phyloP scores from a whole-genome alignment of 306 rosid genomes.

The Lathyrus tuberosus region DNA sequence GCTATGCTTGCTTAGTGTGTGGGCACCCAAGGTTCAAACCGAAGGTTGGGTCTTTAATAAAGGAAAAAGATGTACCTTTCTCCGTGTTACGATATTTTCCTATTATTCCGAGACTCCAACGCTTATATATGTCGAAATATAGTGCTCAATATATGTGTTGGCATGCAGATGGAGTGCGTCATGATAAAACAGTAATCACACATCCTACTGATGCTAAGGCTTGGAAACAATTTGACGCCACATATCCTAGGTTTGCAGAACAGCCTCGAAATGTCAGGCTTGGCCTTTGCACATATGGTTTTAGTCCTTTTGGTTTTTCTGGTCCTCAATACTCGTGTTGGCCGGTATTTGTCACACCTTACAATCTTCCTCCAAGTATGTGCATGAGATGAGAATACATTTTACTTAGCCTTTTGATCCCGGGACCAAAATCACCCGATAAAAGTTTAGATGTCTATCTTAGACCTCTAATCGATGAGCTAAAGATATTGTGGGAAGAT shows the following conservation, averaged over 20 bases:
- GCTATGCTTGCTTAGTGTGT: too few species aligned
- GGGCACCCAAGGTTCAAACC: too few species aligned
- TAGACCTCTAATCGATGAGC: background rate
- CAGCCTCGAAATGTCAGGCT: background rate
- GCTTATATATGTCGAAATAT: background rate
- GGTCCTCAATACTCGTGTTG: background rate
- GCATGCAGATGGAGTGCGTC: slow-evolving; percentile 17
- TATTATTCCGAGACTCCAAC: background rate
- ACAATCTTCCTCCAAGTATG: slow-evolving; percentile 3
- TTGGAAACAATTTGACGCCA: slow-evolving; percentile 1
- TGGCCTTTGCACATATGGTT: slow-evolving; percentile 1
- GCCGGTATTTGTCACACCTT: background rate
- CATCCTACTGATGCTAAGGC: background rate
- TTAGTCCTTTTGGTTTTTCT: background rate
- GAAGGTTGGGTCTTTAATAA: too few species aligned
- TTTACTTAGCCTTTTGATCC: background rate
- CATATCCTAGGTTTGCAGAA: background rate
- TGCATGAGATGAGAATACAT: slow-evolving; percentile 9
- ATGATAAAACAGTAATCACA: background rate
- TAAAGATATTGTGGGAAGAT: background rate
- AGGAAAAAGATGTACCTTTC: too few species aligned
- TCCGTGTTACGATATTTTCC: background rate
- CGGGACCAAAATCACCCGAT: background rate
- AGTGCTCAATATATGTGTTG: slow-evolving; percentile 13
- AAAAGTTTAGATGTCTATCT: background rate